Evolutionary conservation across 1,139 yeast species (phyloP).

Genomic region (Taphrina pruni): DNA sequence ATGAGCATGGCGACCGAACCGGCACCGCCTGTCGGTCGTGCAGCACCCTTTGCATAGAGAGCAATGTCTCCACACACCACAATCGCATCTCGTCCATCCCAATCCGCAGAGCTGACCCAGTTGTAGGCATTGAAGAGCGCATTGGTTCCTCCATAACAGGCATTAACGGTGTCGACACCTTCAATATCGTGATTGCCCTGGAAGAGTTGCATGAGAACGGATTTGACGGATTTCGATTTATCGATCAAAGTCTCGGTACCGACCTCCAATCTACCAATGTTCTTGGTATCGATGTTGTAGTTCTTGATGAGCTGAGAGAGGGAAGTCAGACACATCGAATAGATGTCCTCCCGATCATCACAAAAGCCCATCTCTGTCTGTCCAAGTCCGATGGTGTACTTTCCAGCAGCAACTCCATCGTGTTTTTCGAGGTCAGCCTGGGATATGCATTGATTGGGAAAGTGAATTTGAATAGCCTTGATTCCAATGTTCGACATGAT

Average conservation of each 20-base stretch:
- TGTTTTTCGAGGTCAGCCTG: conserved; percentile 85
- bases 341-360: conserved; percentile 95
- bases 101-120: conserved; percentile 94
- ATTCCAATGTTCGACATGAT: conserved; percentile 74
- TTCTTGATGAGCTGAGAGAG: conserved; percentile 75
- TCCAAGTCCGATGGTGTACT: conserved; percentile 97
- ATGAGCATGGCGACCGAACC: conserved; percentile 94
- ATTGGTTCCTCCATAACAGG: conserved; percentile 98
- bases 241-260: conserved; percentile 98
- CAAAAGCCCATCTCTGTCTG: conserved; percentile 98
- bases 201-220: conserved; percentile 93
- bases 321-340: conserved; percentile 87
- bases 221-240: conserved; percentile 95
- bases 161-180: conserved; percentile 95
- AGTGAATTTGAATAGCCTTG: conserved; percentile 90
- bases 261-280: conserved; percentile 94
- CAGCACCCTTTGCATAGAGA: conserved; percentile 94
- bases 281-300: conserved; percentile 77
- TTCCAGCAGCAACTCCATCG: conserved; percentile 89
- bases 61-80: conserved; percentile 99
- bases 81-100: conserved; percentile 99
- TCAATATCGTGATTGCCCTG: conserved; percentile 89
- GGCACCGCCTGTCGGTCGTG: conserved; percentile 99
- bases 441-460: conserved; percentile 84
- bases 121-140: conserved; percentile 91